phyloP scores from a whole-genome alignment of 2,329 filamentous ascomycete genomes.

The Colletotrichum theobromicola region DNA sequence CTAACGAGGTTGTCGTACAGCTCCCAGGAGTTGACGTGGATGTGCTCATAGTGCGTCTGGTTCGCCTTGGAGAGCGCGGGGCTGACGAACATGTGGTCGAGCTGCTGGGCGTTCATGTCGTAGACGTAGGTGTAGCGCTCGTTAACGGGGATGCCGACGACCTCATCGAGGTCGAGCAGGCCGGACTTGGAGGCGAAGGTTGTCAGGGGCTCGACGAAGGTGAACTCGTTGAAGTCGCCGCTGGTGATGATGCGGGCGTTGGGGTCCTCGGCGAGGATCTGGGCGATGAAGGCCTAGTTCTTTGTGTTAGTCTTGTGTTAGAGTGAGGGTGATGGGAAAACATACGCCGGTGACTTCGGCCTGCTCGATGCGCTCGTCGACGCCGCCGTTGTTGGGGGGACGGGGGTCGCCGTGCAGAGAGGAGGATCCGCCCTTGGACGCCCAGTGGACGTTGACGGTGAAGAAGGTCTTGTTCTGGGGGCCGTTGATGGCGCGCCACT shows the following conservation, averaged over 20 bases:
- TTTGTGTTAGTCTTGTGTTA: slow-evolving; percentile 15
- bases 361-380: slow-evolving; percentile 62
- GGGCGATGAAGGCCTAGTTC: slow-evolving; percentile 54
- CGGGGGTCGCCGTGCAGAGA: slow-evolving; percentile 69
- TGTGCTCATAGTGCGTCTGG: slow-evolving; percentile 61
- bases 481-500: slow-evolving; percentile 64
- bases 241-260: slow-evolving; percentile 63
- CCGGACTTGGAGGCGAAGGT: slow-evolving; percentile 58
- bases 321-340: slow-evolving; percentile 12
- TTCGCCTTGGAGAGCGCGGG: slow-evolving; percentile 47
- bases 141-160: slow-evolving; percentile 49
- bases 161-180: slow-evolving; percentile 67
- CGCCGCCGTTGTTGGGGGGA: slow-evolving; percentile 69
- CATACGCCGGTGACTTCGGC: slow-evolving; percentile 62
- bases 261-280: slow-evolving; percentile 62
- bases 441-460: slow-evolving; percentile 74
- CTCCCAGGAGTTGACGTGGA: slow-evolving; percentile 76
- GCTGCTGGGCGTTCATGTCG: slow-evolving; percentile 71
- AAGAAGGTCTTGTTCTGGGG: slow-evolving; percentile 62
- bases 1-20: slow-evolving; percentile 59
- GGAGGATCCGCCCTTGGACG: slow-evolving; percentile 69
- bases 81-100: slow-evolving; percentile 75
- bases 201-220: slow-evolving; percentile 64
- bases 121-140: slow-evolving; percentile 77
- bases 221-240: slow-evolving; percentile 78